phyloP scores from a whole-genome alignment of 2,329 filamentous ascomycete genomes.

The Ascochyta koolunga region DNA sequence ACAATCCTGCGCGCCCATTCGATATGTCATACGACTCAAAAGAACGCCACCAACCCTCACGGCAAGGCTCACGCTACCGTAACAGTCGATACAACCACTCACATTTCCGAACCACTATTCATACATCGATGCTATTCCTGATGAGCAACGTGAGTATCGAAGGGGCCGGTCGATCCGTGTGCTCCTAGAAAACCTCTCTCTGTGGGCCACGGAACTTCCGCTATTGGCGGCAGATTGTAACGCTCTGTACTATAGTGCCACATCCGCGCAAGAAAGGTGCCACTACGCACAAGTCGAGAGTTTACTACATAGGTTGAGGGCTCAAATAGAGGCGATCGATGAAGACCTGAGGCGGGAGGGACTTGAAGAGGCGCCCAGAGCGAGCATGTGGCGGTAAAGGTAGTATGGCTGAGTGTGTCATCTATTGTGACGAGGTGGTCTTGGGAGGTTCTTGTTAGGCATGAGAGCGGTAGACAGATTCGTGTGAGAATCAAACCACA shows the following conservation, averaged over 20 bases:
- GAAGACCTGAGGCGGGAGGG: neutral
- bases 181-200: neutral
- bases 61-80: neutral
- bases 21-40: neutral
- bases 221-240: neutral
- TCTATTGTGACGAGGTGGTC: neutral
- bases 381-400: neutral
- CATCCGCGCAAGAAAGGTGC: neutral
- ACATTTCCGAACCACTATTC: neutral
- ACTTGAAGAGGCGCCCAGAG: neutral
- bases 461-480: too few relatives aligned
- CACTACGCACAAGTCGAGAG: neutral
- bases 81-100: neutral
- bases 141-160: neutral
- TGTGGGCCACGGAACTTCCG: neutral
- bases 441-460: too few relatives aligned
- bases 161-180: neutral
- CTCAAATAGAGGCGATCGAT: neutral
- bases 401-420: neutral
- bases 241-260: neutral
- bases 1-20: neutral
- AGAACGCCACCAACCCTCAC: neutral
- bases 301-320: neutral
- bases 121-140: neutral
- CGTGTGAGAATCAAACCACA: too few relatives aligned